Evolutionary conservation across 2,329 filamentous ascomycete genomes (phyloP), one percentile per base, ranked within the genome.

Genomic region (Pestalotiopsis sp.): DNA sequence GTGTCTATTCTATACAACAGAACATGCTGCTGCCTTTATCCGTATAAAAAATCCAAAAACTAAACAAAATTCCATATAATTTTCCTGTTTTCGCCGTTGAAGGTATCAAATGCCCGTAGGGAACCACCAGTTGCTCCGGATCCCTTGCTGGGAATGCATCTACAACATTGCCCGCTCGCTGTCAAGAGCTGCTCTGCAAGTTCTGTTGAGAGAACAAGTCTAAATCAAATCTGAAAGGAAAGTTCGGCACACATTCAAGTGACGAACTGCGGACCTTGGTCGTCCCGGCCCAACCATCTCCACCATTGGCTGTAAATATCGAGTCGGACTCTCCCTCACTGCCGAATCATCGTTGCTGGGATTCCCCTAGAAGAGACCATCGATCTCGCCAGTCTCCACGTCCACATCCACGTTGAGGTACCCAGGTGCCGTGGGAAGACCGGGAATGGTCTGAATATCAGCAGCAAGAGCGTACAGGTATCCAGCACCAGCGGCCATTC

Each of bases 371-470:
- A 98, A 99, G 68, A 99, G 87, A 4, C 96, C 93, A 69, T 94
- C 90, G 72, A 95, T 94, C 83, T 95, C 92, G 67, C 93, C 93
- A n/a, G 92, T 95, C 84, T 94, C 92, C 5, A 86, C 82, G 75
- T 95, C 91, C 49, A 92, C 91, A 74, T 98, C 95, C 61, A 98
- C 95, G 76, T 98, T 98, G 71, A 98, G 85, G 79, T 98, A 98
- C 12, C 96, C 96, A 9, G 95, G 96, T 23, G 95, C 95, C 9
- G 96, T 98, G 11, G 95, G 95, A 72, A 99, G 85, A 71, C 96
- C 96, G 14, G 96, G 96, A 72, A 99, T 99, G 1, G 96, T 99
- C 85, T 98, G 96, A 73, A 99, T 98, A 78, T 99, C 96, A 14
- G 96, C 96, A 67, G 96, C 96, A 71, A 98, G 87, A 6, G 96